These are phyloP conservation scores for Phellinidium pouzarii DNA, from an alignment of 1,284 basidiomycete genomes.

Conservation along the genomic window DNA sequence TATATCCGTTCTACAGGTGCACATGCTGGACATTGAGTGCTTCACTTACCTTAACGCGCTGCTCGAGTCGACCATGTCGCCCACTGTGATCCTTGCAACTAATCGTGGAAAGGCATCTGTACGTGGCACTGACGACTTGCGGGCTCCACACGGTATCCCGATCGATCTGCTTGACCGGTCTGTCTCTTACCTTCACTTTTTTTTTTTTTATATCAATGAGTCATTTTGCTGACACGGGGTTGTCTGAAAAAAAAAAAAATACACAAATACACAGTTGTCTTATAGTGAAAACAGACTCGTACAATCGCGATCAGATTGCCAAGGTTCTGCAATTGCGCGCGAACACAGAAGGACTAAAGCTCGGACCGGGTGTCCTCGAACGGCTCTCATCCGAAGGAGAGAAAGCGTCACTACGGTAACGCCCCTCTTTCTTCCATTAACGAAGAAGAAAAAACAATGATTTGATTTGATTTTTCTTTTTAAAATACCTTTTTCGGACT, in stretches of 20 bases:
- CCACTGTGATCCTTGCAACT: slow-evolving; percentile 94
- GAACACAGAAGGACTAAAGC: slow-evolving; percentile 78
- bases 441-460: too few species aligned
- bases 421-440: slow-evolving; percentile 16
- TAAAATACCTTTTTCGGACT: too few species aligned
- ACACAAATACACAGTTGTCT: slow-evolving; percentile 66
- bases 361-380: slow-evolving; percentile 76
- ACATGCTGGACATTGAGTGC: slow-evolving; percentile 99
- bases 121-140: slow-evolving; percentile 87
- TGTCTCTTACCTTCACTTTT: slow-evolving; percentile 20
- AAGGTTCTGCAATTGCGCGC: slow-evolving; percentile 85
- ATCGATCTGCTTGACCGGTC: slow-evolving; percentile 90
- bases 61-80: slow-evolving; percentile 93
- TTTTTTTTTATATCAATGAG: slow-evolving; percentile 11
- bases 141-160: slow-evolving; percentile 91
- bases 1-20: too few species aligned
- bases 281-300: slow-evolving; percentile 90
- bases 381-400: slow-evolving; percentile 81
- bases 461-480: too few species aligned
- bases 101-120: slow-evolving; percentile 92
- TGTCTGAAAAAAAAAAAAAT: too few species aligned
- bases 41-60: slow-evolving; percentile 98
- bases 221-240: too few species aligned
- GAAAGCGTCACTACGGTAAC: slow-evolving; percentile 75
- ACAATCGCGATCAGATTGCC: slow-evolving; percentile 80